Conservation (phyloP, 345 rosid species). For the Hirschfeldia incana region DNA sequence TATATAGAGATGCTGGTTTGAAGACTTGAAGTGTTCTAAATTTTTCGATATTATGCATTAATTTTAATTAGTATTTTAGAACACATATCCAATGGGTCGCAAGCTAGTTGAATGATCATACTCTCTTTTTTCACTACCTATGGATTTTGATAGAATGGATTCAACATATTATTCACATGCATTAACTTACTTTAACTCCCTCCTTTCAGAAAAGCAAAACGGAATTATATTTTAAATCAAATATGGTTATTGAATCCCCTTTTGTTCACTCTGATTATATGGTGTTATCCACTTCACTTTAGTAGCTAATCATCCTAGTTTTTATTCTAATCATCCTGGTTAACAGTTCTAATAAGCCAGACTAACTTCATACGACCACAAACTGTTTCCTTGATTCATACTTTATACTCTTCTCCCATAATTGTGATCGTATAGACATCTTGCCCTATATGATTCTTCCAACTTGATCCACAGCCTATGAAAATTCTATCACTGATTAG, state of each 20-base stretch:
- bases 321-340: too few relatives aligned
- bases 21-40: background rate
- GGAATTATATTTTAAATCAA: background rate
- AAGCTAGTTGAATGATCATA: constrained; percentile 13
- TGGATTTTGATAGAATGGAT: background rate
- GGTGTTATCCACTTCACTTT: constrained; percentile 25
- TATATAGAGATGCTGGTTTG: background rate
- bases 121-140: background rate
- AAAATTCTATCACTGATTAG: constrained; percentile 20
- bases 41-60: background rate
- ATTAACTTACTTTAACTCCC: background rate
- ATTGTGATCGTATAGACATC: background rate
- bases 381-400: background rate
- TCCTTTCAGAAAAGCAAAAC: background rate
- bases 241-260: background rate
- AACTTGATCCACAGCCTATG: constrained; percentile 10
- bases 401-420: background rate
- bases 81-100: constrained; percentile 25
- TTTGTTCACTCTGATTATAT: constrained; percentile 12
- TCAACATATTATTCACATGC: background rate
- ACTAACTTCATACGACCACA: background rate
- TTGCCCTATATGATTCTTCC: background rate
- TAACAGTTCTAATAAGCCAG: constrained; percentile 25
- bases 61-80: constrained; percentile 10
- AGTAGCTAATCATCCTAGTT: constrained; percentile 31